These are phyloP conservation scores for Raphanus sativus DNA, from an alignment of 345 rosid genomes.

Conservation along the genomic window DNA sequence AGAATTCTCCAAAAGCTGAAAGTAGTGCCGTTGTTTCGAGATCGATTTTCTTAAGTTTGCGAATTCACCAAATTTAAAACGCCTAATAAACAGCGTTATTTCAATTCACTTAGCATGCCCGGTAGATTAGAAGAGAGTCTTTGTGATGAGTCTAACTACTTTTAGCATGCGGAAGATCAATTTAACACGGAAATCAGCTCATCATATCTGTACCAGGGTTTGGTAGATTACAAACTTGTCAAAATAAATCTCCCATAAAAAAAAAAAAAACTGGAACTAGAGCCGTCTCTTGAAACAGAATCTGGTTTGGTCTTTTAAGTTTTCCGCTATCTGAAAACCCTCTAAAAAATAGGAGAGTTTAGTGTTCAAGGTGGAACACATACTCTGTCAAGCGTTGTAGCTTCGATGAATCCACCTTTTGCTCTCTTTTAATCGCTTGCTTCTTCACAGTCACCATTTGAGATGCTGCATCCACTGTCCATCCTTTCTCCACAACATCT, in stretches of 20 bases:
- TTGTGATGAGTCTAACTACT: background rate
- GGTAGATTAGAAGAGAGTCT: background rate
- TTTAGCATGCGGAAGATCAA: background rate
- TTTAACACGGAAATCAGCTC: background rate
- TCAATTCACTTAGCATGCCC: background rate
- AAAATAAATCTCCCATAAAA: background rate
- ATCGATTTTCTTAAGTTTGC: background rate
- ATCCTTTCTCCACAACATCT: constrained; percentile 74
- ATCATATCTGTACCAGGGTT: background rate
- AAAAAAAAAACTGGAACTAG: background rate
- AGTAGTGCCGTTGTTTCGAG: background rate
- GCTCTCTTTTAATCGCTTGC: constrained; percentile 53
- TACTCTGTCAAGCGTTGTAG: constrained; percentile 83
- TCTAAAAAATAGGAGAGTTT: background rate
- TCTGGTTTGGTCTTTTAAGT: background rate
- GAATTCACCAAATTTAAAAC: background rate
- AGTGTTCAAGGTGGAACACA: constrained; percentile 80
- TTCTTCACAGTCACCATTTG: constrained; percentile 75
- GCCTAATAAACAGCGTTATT: background rate
- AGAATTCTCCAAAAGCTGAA: background rate
- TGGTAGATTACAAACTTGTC: background rate
- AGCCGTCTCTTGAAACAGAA: background rate
- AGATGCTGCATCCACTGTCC: constrained; percentile 64
- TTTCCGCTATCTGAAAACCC: background rate
- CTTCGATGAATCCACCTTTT: constrained; percentile 69